These are phyloP conservation scores for Linum trigynum DNA, from an alignment of 345 rosid species.

Conservation along the genomic window DNA sequence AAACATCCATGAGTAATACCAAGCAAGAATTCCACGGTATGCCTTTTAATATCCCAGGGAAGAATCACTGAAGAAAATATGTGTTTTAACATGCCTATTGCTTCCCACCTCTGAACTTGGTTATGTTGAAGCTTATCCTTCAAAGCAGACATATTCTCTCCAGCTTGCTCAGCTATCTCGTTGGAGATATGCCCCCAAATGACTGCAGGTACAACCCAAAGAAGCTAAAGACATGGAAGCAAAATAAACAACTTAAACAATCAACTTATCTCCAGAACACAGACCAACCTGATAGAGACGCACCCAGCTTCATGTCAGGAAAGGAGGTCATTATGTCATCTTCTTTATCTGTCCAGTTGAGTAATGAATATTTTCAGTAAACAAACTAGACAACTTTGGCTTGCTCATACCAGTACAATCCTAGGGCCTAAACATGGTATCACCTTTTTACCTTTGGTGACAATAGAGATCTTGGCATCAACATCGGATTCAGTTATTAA, in stretches of 20 bases:
- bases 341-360: slow-evolving; percentile 39
- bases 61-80: slow-evolving; percentile 43
- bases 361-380: not conserved
- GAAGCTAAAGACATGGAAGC: not conserved
- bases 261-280: not conserved
- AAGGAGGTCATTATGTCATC: slow-evolving; percentile 34
- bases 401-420: not conserved
- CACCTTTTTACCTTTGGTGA: slow-evolving; percentile 36
- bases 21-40: slow-evolving; percentile 57
- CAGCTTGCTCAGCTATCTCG: slow-evolving; percentile 39
- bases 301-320: slow-evolving; percentile 59
- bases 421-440: slow-evolving; percentile 4
- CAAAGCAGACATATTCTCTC: slow-evolving; percentile 31
- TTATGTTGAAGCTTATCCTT: slow-evolving; percentile 45
- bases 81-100: slow-evolving; percentile 63
- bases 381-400: not conserved
- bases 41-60: slow-evolving; percentile 60
- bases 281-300: slow-evolving; percentile 61
- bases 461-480: slow-evolving; percentile 28
- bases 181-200: slow-evolving; percentile 51
- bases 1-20: slow-evolving; percentile 38
- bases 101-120: slow-evolving; percentile 65
- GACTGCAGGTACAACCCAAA: slow-evolving; percentile 33
- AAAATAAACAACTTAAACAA: not conserved
- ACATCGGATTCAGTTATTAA: slow-evolving; percentile 56